Base-by-base conservation (phyloP, 2,329 filamentous ascomycete species). In the Penicillium paneum region DNA sequence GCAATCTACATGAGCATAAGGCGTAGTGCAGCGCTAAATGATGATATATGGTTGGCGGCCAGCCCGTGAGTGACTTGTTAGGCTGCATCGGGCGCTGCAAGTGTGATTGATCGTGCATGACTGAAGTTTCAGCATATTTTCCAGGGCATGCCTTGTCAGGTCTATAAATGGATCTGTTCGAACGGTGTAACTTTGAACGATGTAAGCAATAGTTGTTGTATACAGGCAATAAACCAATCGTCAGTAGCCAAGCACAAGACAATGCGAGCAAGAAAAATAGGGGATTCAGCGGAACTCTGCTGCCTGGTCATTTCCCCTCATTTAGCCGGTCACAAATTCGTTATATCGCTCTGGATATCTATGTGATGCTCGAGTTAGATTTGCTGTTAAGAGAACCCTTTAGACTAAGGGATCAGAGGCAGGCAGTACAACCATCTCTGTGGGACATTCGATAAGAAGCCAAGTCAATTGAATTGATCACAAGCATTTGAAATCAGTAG, bases 41-140 rank as follows among this genome's bases (percentile, higher is more conserved):
- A 13, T 38, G 7, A 10, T 29, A 39, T 44, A 12, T 44, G 32
- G 52, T 54, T 54, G 45, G 50, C 1, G 21, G 29, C 5, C 8
- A 36, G 29, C n/a, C 17, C 41, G 8, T n/a, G 15, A 4, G 12
- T 17, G 21, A 39, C 17, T 46, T 26, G 3, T 24, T 31, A 36
- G 36, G 15, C 32, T 38, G 34, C 8, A n/a, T 5, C 10, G 24
- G 19, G 24, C 19, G 31, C 21, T 40, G 36, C 34, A 19, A 54
- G 15, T 49, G 51, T 54, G 51, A 54, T 38, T 36, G 17, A 49
- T 54, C 38, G 7, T 43, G 19, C 51, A 43, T 43, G 17, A 49
- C 13, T n/a, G 24, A 41, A 21, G 45, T 15, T 49, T 49, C 17
- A 17, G 15, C 17, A 28, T 39, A 11, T 5, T 3, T 51, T n/a